Base-by-base conservation (phyloP, 2,329 filamentous ascomycete genomes). In the Endoconidiophora polonica region DNA sequence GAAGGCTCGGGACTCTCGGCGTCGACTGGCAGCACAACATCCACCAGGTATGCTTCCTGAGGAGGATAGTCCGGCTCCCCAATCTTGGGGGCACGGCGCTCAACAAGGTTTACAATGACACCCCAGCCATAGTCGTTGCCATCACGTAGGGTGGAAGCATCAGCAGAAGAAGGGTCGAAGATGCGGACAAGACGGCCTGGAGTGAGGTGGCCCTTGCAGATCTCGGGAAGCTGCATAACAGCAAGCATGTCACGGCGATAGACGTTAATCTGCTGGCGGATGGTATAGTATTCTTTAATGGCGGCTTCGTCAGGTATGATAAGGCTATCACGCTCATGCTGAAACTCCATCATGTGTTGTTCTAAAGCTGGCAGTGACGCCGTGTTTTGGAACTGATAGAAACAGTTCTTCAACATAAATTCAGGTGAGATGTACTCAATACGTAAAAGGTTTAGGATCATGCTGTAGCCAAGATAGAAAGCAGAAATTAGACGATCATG, bases 341-440 rank as follows among this genome's bases (percentile, higher is more conserved):
- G 87, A 29, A 95, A 66, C 44, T 83, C 74, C 61, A 79, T 77
- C 53, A 96, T 69, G 56, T 94, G 81, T 62, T 84, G 86, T 65
- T 98, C 91, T 20, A 96, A 66, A 10, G 73, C 72, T 18, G 84
- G 83, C 6, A 95, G 86, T 57, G 83, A 87, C 9, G 90, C 84
- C 2, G 86, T 86, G 59, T 94, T 96, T 63, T 98, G 91, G 66
- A 98, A 98, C 64, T 98, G 91, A 64, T 86, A 93, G 69, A 98
- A 98, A 61, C 91, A 98, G 57, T 83, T 78, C 68, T 96, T 88
- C n/a, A 98, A 71, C 91, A 98, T 98, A 61, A 86, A 96, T 59
- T 98, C 90, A 2, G 93, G 91, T 6, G 88, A 96, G 46, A 98
- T 94, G n/a, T 87, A 90, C 63, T 98, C 91, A n/a, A 98, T 90